Evolutionary conservation across 140 eudicot genomes (phyloP), one percentile per base, ranked within the genome.

Genomic region (Flaveria floridana): DNA sequence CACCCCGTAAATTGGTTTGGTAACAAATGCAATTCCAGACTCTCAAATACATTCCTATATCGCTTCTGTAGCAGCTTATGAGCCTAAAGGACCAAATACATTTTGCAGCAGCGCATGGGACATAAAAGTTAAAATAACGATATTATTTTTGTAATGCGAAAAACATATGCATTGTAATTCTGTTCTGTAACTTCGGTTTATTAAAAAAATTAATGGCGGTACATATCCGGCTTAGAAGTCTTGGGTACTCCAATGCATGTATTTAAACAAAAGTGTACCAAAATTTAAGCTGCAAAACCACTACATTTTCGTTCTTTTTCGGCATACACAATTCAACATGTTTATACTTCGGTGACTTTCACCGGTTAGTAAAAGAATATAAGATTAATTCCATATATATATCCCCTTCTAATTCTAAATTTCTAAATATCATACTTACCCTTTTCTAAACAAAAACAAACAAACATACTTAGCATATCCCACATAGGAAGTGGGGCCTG

Each of bases 231-330:
- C 25, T 50, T 44, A 48, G 59, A 47, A 37, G 47, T 46, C 61
- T 46, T 68, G 50, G 48, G 37, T 34, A n/a, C 25, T 39, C 56
- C 39, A 12, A 6, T 68, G 18, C 53, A 68, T 0, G 42, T 70
- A 71, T 30, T 7, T 9, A 71, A 72, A 72, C 67, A 55, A 39
- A 42, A 21, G 21, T 23, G 34, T 34, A 20, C 47, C 71, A 74
- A 55, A 59, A 11, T 44, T 10, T 19, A 23, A 72, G 77, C 13
- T 21, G 65, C 34, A 25, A 20, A 57, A 9, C 14, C 34, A 0
- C 67, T 61, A n/a, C 41, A 11, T 16, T 52, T 71, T 50, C 66
- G 7, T 53, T 53, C 76, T 52, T 18, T 52, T 28, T 34, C 41
- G 6, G 41, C 41, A 3, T n/a, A 34, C 55, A 42, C 21, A 47